These are phyloP conservation scores for Solanum acaule DNA, from an alignment of 257 asterid species.

Conservation along the genomic window DNA sequence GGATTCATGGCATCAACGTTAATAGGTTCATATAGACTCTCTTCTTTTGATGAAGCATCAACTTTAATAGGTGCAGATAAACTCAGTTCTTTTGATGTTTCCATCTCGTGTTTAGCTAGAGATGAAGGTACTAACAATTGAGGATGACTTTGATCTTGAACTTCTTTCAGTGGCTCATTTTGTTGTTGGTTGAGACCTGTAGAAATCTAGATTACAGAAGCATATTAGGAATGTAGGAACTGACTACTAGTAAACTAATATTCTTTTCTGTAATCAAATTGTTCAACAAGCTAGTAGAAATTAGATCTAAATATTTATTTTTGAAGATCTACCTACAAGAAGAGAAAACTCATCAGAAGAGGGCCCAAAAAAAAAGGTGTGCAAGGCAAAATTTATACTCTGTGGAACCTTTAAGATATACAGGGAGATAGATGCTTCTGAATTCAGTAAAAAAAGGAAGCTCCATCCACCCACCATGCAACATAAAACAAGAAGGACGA, in stretches of 20 bases:
- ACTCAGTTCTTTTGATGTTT: conserved; percentile 7
- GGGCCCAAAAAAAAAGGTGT: background rate
- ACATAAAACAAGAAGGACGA: background rate
- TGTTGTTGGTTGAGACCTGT: conserved; percentile 38
- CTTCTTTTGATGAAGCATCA: conserved; percentile 15
- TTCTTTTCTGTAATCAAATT: background rate
- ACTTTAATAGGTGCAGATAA: conserved; percentile 20
- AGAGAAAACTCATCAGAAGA: background rate
- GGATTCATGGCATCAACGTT: conserved; percentile 31
- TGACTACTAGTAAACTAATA: background rate
- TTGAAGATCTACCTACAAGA: background rate
- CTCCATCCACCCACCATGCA: background rate
- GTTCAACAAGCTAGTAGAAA: background rate
- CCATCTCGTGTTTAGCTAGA: conserved; percentile 20
- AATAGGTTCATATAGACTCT: conserved; percentile 15
- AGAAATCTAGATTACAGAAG: conserved; percentile 32
- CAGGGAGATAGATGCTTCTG: background rate
- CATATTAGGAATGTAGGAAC: conserved; percentile 9
- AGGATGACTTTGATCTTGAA: conserved; percentile 43
- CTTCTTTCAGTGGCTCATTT: conserved; percentile 24
- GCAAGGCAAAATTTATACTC: background rate
- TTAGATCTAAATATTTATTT: background rate
- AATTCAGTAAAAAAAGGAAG: background rate
- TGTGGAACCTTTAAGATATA: background rate
- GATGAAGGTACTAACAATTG: conserved; percentile 35